Conservation (phyloP, 2,329 filamentous ascomycete species). For the Aspergillus sp. region DNA sequence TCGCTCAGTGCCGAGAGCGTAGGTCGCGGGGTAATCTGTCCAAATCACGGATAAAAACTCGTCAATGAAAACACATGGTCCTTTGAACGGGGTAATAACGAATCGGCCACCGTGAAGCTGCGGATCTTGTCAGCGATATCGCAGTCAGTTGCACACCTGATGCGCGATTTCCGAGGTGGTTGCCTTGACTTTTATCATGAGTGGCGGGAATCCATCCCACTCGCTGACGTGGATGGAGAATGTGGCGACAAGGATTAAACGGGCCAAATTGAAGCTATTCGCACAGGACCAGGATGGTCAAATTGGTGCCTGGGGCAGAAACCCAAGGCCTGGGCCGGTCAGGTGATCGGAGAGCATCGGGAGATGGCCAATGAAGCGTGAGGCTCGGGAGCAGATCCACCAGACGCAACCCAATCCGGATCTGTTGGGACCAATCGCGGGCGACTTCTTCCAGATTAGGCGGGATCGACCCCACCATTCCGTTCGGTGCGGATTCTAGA, state of each 20-base stretch:
- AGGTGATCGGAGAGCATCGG: background rate
- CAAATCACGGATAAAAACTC: no score
- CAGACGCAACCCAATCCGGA: background rate
- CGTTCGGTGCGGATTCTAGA: background rate
- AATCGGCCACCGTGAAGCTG: background rate
- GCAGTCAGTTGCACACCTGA: background rate
- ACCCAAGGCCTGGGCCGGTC: background rate
- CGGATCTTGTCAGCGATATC: background rate
- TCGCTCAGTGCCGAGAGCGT: no score
- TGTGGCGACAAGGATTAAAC: conserved; percentile 3
- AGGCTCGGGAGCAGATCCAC: background rate
- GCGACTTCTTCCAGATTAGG: background rate
- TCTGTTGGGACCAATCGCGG: background rate
- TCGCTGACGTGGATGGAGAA: background rate
- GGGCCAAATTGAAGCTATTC: conserved; percentile 3
- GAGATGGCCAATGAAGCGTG: background rate
- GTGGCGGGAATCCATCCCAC: background rate
- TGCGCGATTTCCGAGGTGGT: background rate
- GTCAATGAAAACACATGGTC: background rate
- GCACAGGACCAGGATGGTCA: background rate
- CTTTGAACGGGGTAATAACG: background rate
- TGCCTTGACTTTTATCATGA: background rate
- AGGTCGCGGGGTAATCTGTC: no score
- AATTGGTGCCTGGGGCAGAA: background rate
- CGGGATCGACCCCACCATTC: background rate